Evolutionary conservation across 164 flowering plant species (phyloP), one percentile per base, ranked within the genome.

Genomic region (Tetrastigma voinierianum): DNA sequence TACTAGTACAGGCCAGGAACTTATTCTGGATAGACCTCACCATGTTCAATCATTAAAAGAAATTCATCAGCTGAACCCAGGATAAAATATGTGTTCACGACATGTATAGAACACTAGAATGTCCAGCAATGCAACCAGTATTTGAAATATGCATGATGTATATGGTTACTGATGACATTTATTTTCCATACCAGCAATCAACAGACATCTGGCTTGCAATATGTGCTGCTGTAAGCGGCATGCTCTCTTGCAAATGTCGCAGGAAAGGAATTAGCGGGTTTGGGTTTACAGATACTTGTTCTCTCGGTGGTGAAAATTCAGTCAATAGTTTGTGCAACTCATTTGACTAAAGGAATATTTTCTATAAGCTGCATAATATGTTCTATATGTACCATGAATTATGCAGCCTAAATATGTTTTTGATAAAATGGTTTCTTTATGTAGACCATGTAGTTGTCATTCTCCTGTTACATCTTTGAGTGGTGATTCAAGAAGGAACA

Each of bases 181-280:
- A 15, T 59, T 54, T 46, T 73, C 47, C 25, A 40, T 62, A 66
- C 43, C 86, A 95, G 99, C 98, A 95, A 92, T 92, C 99, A 15
- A 95, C 99, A n/a, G 99, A 95, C 81, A 92, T 95, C 55, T 95
- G 99, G 98, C 96, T 75, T 86, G 93, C 99, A 21, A 74, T 90
- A 65, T 92, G 98, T 81, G 80, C 97, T 1, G 94, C 99, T 54
- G 99, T 93, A 89, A 77, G 68, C 90, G 67, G 97, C 96, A 32
- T 87, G 97, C 77, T 76, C 86, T 52, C 83, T 75, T 67, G 97
- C 97, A 66, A 72, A 90, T 77, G 84, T 90, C 70, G 64, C 78
- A 4, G 88, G 84, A 10, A 78, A 80, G 70, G 93, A 95, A 74
- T 97, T 95, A 62, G 71, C 67, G 16, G 83, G 98, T 40, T 20